Percentiles rank a stretch among this genome's conserved stretches.
Evolutionary conservation across 257 asterid genomes (phyloP).

Genomic region (Plectranthus barbatus): DNA sequence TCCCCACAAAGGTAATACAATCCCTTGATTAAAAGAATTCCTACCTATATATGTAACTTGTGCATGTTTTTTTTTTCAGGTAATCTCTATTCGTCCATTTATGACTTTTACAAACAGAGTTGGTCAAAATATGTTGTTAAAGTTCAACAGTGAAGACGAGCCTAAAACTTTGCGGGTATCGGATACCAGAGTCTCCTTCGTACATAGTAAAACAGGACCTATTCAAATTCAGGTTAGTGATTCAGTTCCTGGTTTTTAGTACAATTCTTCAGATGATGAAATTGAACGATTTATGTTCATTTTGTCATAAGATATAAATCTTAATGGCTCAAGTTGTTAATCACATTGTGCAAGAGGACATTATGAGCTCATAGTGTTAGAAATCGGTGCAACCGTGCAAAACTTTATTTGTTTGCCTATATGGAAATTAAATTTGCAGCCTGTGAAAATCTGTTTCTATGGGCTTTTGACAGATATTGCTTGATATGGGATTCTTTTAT

Average conservation of each 20-base stretch:
- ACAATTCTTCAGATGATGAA: not conserved
- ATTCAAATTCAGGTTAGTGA: constrained; percentile 68
- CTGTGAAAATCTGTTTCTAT: not conserved
- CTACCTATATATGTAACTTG: constrained; percentile 18
- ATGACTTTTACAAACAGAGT: constrained; percentile 91
- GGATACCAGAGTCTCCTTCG: constrained; percentile 77
- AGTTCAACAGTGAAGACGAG: constrained; percentile 75
- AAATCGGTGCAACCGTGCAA: not conserved
- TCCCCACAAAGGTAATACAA: constrained; percentile 82
- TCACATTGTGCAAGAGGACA: constrained; percentile 1
- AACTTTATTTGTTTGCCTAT: not conserved
- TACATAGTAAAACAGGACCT: constrained; percentile 44
- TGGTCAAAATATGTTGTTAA: constrained; percentile 65
- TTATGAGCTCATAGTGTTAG: not conserved
- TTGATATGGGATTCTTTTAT: not conserved
- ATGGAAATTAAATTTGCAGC: not conserved
- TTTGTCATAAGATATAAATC: not conserved
- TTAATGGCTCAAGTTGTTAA: not conserved
- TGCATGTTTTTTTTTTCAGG: constrained; percentile 40
- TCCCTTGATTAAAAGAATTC: constrained; percentile 7
- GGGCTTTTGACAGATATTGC: not conserved
- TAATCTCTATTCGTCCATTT: constrained; percentile 72
- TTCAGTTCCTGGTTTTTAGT: not conserved
- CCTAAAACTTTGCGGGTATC: constrained; percentile 64
- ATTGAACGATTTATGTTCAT: not conserved